phyloP scores from a whole-genome alignment of 495 filamentous ascomycete genomes.

The Bathelium albidoporum region DNA sequence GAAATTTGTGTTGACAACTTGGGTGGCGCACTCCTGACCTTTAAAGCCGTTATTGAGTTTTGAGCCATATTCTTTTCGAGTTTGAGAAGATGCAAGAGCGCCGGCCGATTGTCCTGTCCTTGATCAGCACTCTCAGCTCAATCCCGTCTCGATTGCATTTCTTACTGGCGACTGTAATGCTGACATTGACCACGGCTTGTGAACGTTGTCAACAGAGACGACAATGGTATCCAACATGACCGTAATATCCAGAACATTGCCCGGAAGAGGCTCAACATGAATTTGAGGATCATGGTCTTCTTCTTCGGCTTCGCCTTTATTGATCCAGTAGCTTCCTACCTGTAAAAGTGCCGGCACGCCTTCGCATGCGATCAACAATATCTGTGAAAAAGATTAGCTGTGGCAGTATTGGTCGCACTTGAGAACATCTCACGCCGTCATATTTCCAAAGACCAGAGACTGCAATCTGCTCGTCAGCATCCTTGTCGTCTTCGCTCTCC shows the following conservation, averaged over 20 bases:
- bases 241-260: conserved; percentile 25
- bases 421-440: background rate
- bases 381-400: background rate
- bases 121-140: background rate
- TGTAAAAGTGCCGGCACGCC: conserved; percentile 24
- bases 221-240: conserved; percentile 11
- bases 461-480: conserved; percentile 12
- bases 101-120: background rate
- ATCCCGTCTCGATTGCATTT: background rate
- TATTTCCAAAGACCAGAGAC: conserved; percentile 24
- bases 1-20: conserved; percentile 15
- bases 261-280: conserved; percentile 11
- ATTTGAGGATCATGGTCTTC: background rate
- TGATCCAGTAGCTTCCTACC: conserved; percentile 2
- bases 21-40: background rate
- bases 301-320: background rate
- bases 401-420: background rate
- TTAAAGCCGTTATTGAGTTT: background rate
- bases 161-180: conserved; percentile 8
- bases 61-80: background rate
- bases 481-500: background rate
- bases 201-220: conserved; percentile 25
- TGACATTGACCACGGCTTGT: conserved; percentile 23
- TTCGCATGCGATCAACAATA: conserved; percentile 25
- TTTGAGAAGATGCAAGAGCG: background rate